Evolutionary conservation across 768 basidiomycete genomes (phyloP), one percentile per base, ranked within the genome.

Genomic region (Suillus tomentosus): DNA sequence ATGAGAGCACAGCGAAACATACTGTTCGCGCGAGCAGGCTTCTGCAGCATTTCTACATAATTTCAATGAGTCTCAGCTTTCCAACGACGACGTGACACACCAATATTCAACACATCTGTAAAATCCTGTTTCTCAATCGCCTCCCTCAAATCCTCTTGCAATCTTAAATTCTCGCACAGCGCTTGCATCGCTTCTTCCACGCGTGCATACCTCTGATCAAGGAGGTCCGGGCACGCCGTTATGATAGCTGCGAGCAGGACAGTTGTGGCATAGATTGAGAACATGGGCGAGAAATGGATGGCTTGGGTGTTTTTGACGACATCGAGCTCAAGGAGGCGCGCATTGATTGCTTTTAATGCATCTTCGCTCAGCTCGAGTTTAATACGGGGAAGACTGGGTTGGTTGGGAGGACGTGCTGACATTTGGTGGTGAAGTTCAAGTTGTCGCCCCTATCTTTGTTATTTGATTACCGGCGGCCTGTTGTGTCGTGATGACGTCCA

Each of bases 201-300:
- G 17, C 56, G 56, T 27, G 56, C 56, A 22, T 58, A 58, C 10
- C 39, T 58, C 24, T 58, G 56, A 40, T 58, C 39, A 40, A 58
- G 15, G 39, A 58, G 39, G 13, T 58, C 56, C 5, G 56, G 56
- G 56, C 56, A 58, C 10, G 56, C 56, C 17, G 39, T 3, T 40
- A 58, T 58, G 39, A 58, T 58, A 17, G 39, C 36, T 40, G 56
- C 56, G 19, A 58, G 56, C 24, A 58, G 56, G 24, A 58, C 56
- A 10, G 56, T 58, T 39, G 39, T 15, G 17, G 56, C 39, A 11
- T 58, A 58, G 56, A 58, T 58, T 24, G 56, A 40, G 39, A 40
- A 58, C 24, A 19, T 24, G 56, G 56, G 15, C 3, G 39, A 27
- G 17, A 58, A 58, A 39, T 58, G 56, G 39, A 9, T 15, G 8